Evolutionary conservation across 2,329 filamentous ascomycete genomes (phyloP).

Genomic region (Trichoderma citrinoviride): DNA sequence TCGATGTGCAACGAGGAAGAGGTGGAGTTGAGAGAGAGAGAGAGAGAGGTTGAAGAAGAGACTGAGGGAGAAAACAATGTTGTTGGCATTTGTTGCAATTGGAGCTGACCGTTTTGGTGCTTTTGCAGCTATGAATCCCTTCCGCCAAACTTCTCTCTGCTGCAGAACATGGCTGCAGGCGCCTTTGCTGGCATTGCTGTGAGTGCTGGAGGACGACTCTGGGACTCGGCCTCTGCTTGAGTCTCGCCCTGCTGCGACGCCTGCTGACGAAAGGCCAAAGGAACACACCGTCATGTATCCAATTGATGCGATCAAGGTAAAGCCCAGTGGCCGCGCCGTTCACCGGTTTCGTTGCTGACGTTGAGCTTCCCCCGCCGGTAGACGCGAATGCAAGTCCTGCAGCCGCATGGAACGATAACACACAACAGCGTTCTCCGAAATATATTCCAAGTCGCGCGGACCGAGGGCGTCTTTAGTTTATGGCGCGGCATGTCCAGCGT

Average conservation of each 20-base stretch:
- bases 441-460: slow-evolving; percentile 85
- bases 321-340: slow-evolving; percentile 19
- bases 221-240: not conserved
- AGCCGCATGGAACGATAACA: slow-evolving; percentile 73
- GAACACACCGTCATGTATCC: slow-evolving; percentile 99
- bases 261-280: slow-evolving; percentile 45
- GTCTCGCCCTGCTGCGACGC: not conserved
- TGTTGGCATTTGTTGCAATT: not conserved
- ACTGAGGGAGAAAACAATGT: no score
- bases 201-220: slow-evolving; percentile 45
- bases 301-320: slow-evolving; percentile 93
- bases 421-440: slow-evolving; percentile 91
- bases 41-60: not conserved
- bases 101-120: not conserved
- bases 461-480: slow-evolving; percentile 84
- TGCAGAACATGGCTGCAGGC: slow-evolving; percentile 93
- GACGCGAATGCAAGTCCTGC: slow-evolving; percentile 98
- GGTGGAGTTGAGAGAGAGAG: not conserved
- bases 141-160: slow-evolving; percentile 88
- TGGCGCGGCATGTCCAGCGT: slow-evolving; percentile 98
- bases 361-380: slow-evolving; percentile 37
- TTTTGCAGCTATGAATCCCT: slow-evolving; percentile 81
- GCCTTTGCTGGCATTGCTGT: slow-evolving; percentile 96
- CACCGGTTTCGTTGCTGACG: not conserved
- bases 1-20: not conserved